Base-by-base conservation (phyloP, 495 filamentous ascomycete species). In the Thermothielavioides terrestris region DNA sequence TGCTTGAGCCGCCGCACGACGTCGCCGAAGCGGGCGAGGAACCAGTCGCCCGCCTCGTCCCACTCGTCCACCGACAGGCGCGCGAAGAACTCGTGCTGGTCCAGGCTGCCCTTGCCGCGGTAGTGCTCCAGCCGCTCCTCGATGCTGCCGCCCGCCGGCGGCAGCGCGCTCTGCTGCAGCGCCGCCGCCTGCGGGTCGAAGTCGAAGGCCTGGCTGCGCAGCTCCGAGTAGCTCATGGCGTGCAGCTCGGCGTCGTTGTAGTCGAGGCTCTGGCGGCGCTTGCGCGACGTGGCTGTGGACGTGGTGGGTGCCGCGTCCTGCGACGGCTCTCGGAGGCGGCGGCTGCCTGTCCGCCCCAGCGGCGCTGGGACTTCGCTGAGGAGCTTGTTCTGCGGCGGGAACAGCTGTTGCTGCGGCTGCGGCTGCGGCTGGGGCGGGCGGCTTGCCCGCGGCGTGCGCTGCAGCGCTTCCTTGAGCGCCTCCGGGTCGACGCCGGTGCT, bases 41-140 rank as follows among this genome's bases (percentile, higher is more conserved):
- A 79, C 72, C 85, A 82, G 52, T 95, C 87, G 7, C 89, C 89
- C 12, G 83, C 79, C 40, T 84, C 74, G 61, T 95, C 89, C 84
- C 89, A 92, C 61, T 91, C 83, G 22, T 77, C 69, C 20, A 86
- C 73, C 3, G 77, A 59, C 59, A 94, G 69, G 5, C 73, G 74
- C 9, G 74, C 66, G 53, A 89, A 81, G 63, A 88, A 86, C 2
- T 70, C 64, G 40, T 69, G 68, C 49, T 87, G 83, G 15, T 77
- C 73, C 17, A 69, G 27, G 63, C 67, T 42, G 20, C 62, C 55
- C 48, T 69, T 54, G 46, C 25, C 34, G 42, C 59, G 50, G 54
- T 72, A 71, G 45, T 76, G 58, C 30, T 65, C 53, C 4, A 84
- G 57, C 34, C 73, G 71, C 3, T 71, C 66, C 15, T 64, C 59